Percentiles rank a stretch among this genome's conserved stretches.
These are phyloP conservation scores for Albugo candida DNA, from an alignment of 352 stramenopile species.

Conservation along the genomic window DNA sequence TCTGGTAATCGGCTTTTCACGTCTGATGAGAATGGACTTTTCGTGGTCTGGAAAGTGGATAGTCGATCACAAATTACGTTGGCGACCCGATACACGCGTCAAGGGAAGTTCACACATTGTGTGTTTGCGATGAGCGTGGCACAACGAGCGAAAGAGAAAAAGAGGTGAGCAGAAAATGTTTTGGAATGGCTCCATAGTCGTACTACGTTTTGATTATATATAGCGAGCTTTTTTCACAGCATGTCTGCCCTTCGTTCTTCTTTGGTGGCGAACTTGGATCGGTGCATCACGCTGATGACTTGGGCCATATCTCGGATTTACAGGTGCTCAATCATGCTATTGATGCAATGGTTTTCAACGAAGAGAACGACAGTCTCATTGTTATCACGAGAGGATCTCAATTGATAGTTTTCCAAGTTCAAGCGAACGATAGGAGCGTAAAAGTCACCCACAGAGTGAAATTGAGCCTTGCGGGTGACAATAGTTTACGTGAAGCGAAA, in stretches of 20 bases:
- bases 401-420: conserved; percentile 81
- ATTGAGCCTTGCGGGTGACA: conserved; percentile 69
- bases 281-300: conserved; percentile 82
- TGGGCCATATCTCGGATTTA: conserved; percentile 83
- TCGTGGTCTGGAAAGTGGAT: conserved; percentile 78
- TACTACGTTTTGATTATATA: neutral
- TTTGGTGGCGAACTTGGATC: conserved; percentile 82
- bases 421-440: conserved; percentile 51
- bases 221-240: conserved; percentile 29
- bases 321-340: conserved; percentile 72
- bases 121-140: conserved; percentile 52
- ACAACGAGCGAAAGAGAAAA: conserved; percentile 18
- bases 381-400: conserved; percentile 82
- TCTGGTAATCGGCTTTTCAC: conserved; percentile 77
- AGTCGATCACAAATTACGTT: conserved; percentile 49
- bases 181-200: conserved; percentile 1
- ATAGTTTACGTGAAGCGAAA: conserved; percentile 54
- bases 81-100: conserved; percentile 66
- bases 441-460: conserved; percentile 78
- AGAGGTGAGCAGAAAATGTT: conserved; percentile 14
- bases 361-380: conserved; percentile 59
- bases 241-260: conserved; percentile 77
- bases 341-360: conserved; percentile 80
- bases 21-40: conserved; percentile 68
- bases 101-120: conserved; percentile 73